phyloP scores from a whole-genome alignment of 176 grass and related monocot species.

The Raddia guianensis region DNA sequence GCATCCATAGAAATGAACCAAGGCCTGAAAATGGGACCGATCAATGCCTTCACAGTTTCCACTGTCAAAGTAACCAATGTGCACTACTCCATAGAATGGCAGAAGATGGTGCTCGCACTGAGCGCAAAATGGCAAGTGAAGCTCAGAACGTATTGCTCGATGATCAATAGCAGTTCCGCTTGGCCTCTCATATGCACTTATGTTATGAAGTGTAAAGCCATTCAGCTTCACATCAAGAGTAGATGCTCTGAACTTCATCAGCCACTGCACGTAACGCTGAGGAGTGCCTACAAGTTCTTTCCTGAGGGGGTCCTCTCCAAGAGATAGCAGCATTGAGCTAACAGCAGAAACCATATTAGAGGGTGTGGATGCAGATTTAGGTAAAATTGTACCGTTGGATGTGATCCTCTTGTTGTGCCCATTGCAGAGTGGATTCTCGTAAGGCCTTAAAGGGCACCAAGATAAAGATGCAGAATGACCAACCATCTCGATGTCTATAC shows the following conservation, averaged over 20 bases:
- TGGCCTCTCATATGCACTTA: conserved; percentile 25
- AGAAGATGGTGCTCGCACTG: conserved; percentile 96
- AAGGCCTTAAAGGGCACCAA: conserved; percentile 79
- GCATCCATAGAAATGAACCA: conserved; percentile 86
- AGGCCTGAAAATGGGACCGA: conserved; percentile 57
- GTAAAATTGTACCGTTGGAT: conserved; percentile 40
- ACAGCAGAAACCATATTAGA: conserved; percentile 82
- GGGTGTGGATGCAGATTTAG: conserved; percentile 26
- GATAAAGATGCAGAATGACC: conserved; percentile 35
- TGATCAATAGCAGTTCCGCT: conserved; percentile 43
- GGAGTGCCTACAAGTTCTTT: conserved; percentile 78
- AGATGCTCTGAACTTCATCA: conserved; percentile 76
- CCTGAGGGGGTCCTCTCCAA: conserved; percentile 86
- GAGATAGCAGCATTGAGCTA: conserved; percentile 59
- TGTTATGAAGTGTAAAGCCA: conserved; percentile 41
- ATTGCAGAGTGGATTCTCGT: conserved; percentile 47
- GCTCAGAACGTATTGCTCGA: conserved; percentile 50
- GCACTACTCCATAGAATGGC: conserved; percentile 89
- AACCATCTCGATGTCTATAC: conserved; percentile 50
- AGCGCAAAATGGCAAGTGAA: conserved; percentile 82
- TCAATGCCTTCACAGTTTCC: conserved; percentile 49
- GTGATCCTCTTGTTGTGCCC: conserved; percentile 43
- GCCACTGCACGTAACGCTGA: conserved; percentile 81
- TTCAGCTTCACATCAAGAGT: conserved; percentile 59
- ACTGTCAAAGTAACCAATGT: conserved; percentile 63